Base-by-base conservation (phyloP, 805 yeast species). In the Lachancea waltii region DNA sequence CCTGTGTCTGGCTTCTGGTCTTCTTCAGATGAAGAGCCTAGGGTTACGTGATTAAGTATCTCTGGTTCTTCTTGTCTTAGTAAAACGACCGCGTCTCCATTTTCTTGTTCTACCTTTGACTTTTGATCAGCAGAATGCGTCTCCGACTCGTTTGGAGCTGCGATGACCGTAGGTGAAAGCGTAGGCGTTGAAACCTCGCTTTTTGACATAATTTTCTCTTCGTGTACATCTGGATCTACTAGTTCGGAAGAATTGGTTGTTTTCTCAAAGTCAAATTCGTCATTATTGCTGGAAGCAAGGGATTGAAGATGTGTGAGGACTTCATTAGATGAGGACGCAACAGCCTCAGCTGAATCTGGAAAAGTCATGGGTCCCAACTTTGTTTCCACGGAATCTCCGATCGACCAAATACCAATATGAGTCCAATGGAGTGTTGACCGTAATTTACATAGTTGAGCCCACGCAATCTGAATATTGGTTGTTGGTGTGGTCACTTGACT, bases 371-470 rank as follows among this genome's bases (percentile, higher is more conserved):
- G 65, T 2, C 55, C 57, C 10, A 62, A 42, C 20, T 50, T 53
- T 5, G 50, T 32, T 3, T 42, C 34, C 9, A 54, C 35, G 4
- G 58, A 36, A 41, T 55, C 58, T 22, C 65, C 70, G 3, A 62
- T 56, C 41, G 80, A 84, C 89, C 90, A 83, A 21, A 79, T 70
- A 5, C 97, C 97, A 16, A 81, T 59, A 46, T 85, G 77, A 7
- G 94, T 69, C 90, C 95, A 90, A 62, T 81, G 85, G 46, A 89
- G 67, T 53, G 81, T 80, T 29, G 75, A 73, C 38, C 95, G 73
- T 15, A 85, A 67, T 49, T 78, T 72, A 26, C 73, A 63, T 24
- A 79, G 58, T 49, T 79, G 84, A 21, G 70, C 62, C 83, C 95
- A 89, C 7, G 77, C 74, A 41, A 72, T 68, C 41, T 63, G 67